phyloP scores from a whole-genome alignment of 2,329 filamentous ascomycete species.

The Paecilomyces sp. region DNA sequence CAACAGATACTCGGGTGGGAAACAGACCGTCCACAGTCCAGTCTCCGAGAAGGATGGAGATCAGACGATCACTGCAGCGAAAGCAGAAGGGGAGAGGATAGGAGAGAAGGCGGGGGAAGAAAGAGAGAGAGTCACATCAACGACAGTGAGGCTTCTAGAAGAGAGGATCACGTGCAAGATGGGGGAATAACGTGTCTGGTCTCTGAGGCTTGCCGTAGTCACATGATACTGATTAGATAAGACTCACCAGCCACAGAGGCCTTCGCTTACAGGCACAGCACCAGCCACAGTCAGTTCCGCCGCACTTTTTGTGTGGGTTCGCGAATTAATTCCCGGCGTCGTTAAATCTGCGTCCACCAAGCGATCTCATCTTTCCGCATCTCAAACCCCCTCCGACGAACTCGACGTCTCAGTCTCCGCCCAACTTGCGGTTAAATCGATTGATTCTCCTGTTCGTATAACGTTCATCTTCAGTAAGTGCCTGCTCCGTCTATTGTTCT shows the following conservation, averaged over 20 bases:
- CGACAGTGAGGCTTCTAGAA: conserved; percentile 17
- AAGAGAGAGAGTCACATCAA: conserved; percentile 4
- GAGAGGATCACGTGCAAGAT: conserved; percentile 3
- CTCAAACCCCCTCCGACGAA: conserved; percentile 46
- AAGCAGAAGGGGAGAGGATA: background rate
- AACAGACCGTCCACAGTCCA: background rate
- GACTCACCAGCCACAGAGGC: conserved; percentile 16
- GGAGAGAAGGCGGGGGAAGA: conserved; percentile 6
- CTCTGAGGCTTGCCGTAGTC: background rate
- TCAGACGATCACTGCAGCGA: background rate
- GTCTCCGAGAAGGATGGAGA: background rate
- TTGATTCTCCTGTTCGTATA: conserved; percentile 62
- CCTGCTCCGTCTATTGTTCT: conserved; percentile 17
- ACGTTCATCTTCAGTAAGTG: conserved; percentile 11
- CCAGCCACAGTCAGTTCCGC: conserved; percentile 26
- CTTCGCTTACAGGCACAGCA: conserved; percentile 28
- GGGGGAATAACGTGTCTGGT: background rate
- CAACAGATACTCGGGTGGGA: background rate
- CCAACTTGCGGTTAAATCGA: conserved; percentile 97
- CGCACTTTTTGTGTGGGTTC: conserved; percentile 28
- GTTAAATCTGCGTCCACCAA: conserved; percentile 21
- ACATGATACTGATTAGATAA: conserved; percentile 12
- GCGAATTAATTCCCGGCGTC: conserved; percentile 19
- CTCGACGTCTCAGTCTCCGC: conserved; percentile 99
- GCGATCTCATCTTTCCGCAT: conserved; percentile 15